Evolutionary conservation across 257 asterid genomes (phyloP).

Genomic region (Primulina eburnea): DNA sequence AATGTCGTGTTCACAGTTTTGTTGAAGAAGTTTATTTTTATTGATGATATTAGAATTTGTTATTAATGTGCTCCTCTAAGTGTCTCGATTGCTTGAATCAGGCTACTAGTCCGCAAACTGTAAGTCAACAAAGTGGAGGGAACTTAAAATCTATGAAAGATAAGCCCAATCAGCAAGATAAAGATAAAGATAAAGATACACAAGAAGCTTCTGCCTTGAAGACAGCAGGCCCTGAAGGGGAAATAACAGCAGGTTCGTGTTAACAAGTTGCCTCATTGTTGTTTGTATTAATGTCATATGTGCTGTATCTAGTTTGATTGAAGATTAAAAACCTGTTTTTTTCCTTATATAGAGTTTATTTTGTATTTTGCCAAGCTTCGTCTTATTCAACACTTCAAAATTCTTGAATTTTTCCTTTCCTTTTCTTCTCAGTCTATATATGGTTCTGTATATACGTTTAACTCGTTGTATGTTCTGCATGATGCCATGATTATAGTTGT

Average conservation of each 20-base stretch:
- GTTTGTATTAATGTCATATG: background rate
- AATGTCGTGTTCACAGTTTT: background rate
- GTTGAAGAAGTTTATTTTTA: constrained; percentile 3
- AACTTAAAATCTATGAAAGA: constrained; percentile 86
- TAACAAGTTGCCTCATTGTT: background rate
- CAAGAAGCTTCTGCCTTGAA: constrained; percentile 75
- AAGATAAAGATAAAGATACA: constrained; percentile 48
- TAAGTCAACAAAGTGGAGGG: constrained; percentile 76
- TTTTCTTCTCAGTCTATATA: background rate
- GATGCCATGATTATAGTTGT: background rate
- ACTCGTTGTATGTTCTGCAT: background rate
- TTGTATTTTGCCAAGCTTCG: constrained; percentile 1
- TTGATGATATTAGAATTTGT: background rate
- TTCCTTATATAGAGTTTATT: background rate
- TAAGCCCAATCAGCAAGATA: constrained; percentile 48
- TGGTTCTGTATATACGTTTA: background rate
- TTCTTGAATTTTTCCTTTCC: constrained; percentile 8
- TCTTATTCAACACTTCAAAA: constrained; percentile 14
- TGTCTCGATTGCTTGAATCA: constrained; percentile 28
- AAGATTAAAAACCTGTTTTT: background rate
- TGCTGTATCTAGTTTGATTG: background rate
- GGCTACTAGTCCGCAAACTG: constrained; percentile 96
- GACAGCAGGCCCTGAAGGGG: constrained; percentile 94
- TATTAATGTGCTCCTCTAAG: constrained; percentile 3
- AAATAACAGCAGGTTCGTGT: constrained; percentile 83